Base-by-base conservation (phyloP, 192 early-diverging fungal genomes). In the Coemansia sp. region DNA sequence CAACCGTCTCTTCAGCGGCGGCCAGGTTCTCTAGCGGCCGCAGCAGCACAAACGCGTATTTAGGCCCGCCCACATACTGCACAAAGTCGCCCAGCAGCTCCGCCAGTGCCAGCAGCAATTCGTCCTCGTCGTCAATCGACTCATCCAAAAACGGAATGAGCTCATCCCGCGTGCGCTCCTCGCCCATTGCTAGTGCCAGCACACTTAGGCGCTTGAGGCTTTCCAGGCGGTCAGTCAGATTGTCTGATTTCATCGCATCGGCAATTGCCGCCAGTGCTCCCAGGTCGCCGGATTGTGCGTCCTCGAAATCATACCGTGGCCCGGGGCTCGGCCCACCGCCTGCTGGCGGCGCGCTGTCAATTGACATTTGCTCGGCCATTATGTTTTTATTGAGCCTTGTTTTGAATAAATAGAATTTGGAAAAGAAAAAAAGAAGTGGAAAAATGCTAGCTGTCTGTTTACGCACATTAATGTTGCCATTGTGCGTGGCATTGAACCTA, bases 101-200 rank as follows among this genome's bases (percentile, higher is more conserved):
- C 14, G 96, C 97, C 39, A 99, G 82, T 39, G 92, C 90, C 19
- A 96, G 67, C 59, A 99, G 74, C 35, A 99, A 89, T 74, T 99
- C 97, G 74, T 99, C 97, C 70, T 99, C 97, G 72, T 99, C 97
- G 79, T 99, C 96, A 69, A 96, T 96, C 12, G 94, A 95, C 83
- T 99, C 97, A 84, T 98, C 96, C 48, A 99, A 84, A 72, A 99
- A 99, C 19, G 96, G 96, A 80, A 99, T 89, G 27, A 99, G 89
- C 83, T 99, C 97, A 35, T 90, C 89, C 29, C 97, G 85, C 38
- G 97, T 93, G 54, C 97, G 88, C 77, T 98, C 93, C 50, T 89
- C 89, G 29, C 97, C 97, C 37, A 99, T 86, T 16, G 97, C 96
- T 41, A 92, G 84, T 14, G 96, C 95, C 27, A 80, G 66, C 47